These are phyloP conservation scores for Annulohypoxylon bovei DNA, from an alignment of 495 filamentous ascomycete species.

Conservation along the genomic window DNA sequence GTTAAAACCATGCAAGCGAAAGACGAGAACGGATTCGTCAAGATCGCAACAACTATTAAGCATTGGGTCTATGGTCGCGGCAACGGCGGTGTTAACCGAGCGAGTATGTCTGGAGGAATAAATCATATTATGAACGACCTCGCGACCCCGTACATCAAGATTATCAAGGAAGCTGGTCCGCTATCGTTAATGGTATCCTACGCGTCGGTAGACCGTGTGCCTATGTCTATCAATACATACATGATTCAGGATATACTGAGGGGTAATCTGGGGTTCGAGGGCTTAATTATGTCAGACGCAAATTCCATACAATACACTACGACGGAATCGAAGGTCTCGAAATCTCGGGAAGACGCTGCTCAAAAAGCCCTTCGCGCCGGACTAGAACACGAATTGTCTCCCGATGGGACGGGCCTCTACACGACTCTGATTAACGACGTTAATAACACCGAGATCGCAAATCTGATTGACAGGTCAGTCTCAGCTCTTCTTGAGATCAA, in stretches of 20 bases:
- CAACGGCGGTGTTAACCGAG: conserved; percentile 33
- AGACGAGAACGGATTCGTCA: conserved; percentile 34
- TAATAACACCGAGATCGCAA: conserved; percentile 13
- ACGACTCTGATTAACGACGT: conserved; percentile 18
- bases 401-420: conserved; percentile 20
- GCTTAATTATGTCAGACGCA: conserved; percentile 37
- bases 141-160: conserved; percentile 24
- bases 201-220: conserved; percentile 29
- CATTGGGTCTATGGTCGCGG: conserved; percentile 34
- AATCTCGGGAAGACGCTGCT: conserved; percentile 23
- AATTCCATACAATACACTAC: conserved; percentile 20
- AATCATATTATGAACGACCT: conserved; percentile 37
- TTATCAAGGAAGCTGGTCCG: conserved; percentile 20
- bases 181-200: conserved; percentile 28
- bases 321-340: conserved; percentile 9
- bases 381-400: conserved; percentile 28
- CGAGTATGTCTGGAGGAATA: conserved; percentile 27
- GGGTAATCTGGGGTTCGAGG: conserved; percentile 35
- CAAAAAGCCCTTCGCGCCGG: conserved; percentile 25
- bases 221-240: conserved; percentile 54
- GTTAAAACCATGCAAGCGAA: conserved; percentile 38
- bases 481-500: conserved; percentile 22
- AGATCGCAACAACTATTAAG: conserved; percentile 36
- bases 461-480: conserved; percentile 22
- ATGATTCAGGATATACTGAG: conserved; percentile 60